Base-by-base conservation (phyloP, 1,284 basidiomycete species). In the Puccinia polysora region DNA sequence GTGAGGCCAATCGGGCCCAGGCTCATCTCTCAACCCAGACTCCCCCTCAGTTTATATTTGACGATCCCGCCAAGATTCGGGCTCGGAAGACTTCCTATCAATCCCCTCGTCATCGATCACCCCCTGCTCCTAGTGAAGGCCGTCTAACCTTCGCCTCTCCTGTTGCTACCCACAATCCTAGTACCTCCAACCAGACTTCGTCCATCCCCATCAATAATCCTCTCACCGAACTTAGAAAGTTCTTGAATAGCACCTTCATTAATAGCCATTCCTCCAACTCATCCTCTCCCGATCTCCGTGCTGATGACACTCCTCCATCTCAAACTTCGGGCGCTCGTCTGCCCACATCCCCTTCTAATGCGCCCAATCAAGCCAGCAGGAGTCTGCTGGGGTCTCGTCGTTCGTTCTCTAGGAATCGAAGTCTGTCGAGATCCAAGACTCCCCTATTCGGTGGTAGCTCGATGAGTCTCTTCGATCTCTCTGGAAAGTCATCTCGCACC, bases 21-120 rank as follows among this genome's bases (percentile, higher is more conserved):
- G 36, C 52, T 40, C 28, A 56, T 12, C 32, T 53, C 23, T 28
- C 25, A 52, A 18, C 20, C 0, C 65, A 56, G 18, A 56, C 53
- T 1, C 43, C 40, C 6, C 67, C 67, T 15, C 67, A 69, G 38
- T 69, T 69, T 34, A 34, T 69, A 18, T 69, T 69, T 18, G 67
- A 69, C 7, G 20, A 52, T 20, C 56, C 67, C 5, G 18, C 28
- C n/a, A 20, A 59, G 18, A 69, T 69, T 58, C 53, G 56, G 10
- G 67, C 67, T 50, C 25, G 67, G 8, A 18, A 2, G 4, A 25
- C 43, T 28, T 20, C 36, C 6, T 32, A 50, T 20, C 38, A 47
- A 5, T 43, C 53, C n/a, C 25, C 18, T 2, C 1, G 28, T 25
- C 43, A 28, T 38, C 36, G 23, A n/a, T n/a, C n/a, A n/a, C n/a